Base-by-base conservation (phyloP, 805 yeast genomes). In the Metschnikowia chrysomelidarum region DNA sequence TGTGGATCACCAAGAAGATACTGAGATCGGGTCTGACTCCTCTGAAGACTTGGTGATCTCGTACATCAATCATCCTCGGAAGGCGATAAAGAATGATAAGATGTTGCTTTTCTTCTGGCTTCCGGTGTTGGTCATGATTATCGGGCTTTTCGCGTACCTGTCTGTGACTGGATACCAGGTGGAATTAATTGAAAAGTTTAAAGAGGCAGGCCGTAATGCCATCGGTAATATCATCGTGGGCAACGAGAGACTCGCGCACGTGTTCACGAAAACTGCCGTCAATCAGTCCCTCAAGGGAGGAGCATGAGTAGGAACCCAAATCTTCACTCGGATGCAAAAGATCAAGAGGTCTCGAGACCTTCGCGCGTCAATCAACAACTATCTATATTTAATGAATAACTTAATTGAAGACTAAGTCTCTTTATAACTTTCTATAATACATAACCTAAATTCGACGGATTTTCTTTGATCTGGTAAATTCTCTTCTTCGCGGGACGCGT, bases 81-180 rank as follows among this genome's bases (percentile, higher is more conserved):
- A 73, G 47, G 62, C 76, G 0, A 64, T 75, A 23, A 70, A 68
- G 49, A 83, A 87, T 51, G 97, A 89, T 60, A 82, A 77, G 53
- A 82, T 87, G 86, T 68, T 89, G 44, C 63, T 87, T 42, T 86
- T 89, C 57, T 88, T 89, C 72, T 89, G 97, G 97, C 62, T 88
- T 39, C 97, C 97, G 10, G 72, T 85, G 24, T 60, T 76, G 56
- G 62, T 87, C 34, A 48, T 81, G 14, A 55, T 85, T 20, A 59
- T 80, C 12, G 62, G 78, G 3, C 61, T 78, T 5, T 66, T 71
- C 47, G 65, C 73, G 35, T 56, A 73, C 48, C 53, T 66, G 16
- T 52, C 59, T n/a, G 54, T 64, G 12, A 57, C 67, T 52, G 73
- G 71, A 4, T 62, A 60, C 51, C 53, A 55, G 46, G 54, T 66